Evolutionary conservation across 2,329 filamentous ascomycete genomes (phyloP).

Genomic region (Fusarium nodosum): DNA sequence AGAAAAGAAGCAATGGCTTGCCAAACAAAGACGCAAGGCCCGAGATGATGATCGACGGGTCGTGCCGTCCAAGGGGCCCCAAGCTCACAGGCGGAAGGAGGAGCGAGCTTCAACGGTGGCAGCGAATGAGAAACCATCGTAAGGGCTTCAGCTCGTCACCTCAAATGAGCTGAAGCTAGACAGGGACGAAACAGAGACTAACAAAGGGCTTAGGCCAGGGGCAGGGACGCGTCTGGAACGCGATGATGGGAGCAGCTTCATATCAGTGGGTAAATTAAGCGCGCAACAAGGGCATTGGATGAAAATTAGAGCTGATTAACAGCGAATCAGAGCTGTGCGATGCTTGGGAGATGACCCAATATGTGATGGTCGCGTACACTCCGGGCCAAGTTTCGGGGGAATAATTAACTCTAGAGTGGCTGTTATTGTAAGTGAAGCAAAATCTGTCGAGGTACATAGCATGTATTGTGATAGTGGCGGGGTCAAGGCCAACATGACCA

Average conservation of each 20-base stretch:
- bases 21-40: constrained; percentile 19
- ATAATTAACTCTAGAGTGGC: constrained; percentile 22
- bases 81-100: constrained; percentile 12
- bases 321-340: constrained; percentile 39
- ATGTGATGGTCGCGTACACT: constrained; percentile 38
- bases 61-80: constrained; percentile 29
- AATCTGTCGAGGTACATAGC: neutral
- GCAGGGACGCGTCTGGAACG: constrained; percentile 33
- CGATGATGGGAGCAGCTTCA: constrained; percentile 30
- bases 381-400: constrained; percentile 40
- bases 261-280: constrained; percentile 43
- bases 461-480: constrained; percentile 24
- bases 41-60: constrained; percentile 40
- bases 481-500: constrained; percentile 9
- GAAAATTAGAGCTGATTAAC: constrained; percentile 26
- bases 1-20: constrained; percentile 20
- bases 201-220: constrained; percentile 40
- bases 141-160: constrained; percentile 32
- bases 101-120: constrained; percentile 18
- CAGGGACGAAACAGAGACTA: constrained; percentile 35
- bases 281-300: constrained; percentile 38
- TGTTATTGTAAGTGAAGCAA: constrained; percentile 21
- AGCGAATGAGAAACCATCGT: constrained; percentile 37
- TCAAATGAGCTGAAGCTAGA: constrained; percentile 22
- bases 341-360: constrained; percentile 18